These are phyloP conservation scores for Berberis thunbergii DNA, from an alignment of 164 flowering plant genomes.

Conservation along the genomic window DNA sequence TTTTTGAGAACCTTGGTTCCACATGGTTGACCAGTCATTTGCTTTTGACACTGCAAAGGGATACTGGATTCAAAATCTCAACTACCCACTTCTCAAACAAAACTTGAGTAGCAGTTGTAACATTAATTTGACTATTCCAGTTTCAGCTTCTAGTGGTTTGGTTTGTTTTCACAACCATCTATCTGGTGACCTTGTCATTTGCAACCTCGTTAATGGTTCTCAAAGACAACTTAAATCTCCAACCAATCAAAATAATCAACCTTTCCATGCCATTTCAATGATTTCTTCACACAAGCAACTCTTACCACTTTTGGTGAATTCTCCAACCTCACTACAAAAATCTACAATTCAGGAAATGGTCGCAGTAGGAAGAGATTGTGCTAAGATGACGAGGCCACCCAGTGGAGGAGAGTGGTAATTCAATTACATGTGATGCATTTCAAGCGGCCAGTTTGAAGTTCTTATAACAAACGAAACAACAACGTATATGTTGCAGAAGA, in stretches of 20 bases:
- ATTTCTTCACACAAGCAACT: conserved; percentile 13
- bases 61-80: conserved; percentile 47
- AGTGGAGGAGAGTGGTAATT: not conserved
- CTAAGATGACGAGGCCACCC: conserved; percentile 1
- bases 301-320: conserved; percentile 46
- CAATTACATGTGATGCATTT: conserved; percentile 10
- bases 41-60: conserved; percentile 47
- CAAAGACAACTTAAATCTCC: conserved; percentile 34
- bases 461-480: too few relatives aligned
- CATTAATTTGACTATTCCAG: conserved; percentile 35
- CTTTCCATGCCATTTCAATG: conserved; percentile 57
- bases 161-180: conserved; percentile 33
- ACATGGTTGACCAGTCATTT: conserved; percentile 48
- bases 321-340: conserved; percentile 29
- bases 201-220: conserved; percentile 47
- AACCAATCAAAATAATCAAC: not conserved
- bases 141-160: conserved; percentile 56
- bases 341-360: conserved; percentile 26
- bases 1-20: conserved; percentile 60
- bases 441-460: too few relatives aligned
- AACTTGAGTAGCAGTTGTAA: conserved; percentile 8
- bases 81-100: conserved; percentile 17
- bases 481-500: too few relatives aligned
- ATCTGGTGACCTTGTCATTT: conserved; percentile 28
- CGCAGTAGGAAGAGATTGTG: conserved; percentile 29